Evolutionary conservation across 116 monocot species (phyloP), one percentile per base, ranked within the genome.

Genomic region (Papilionanthe hybrid): DNA sequence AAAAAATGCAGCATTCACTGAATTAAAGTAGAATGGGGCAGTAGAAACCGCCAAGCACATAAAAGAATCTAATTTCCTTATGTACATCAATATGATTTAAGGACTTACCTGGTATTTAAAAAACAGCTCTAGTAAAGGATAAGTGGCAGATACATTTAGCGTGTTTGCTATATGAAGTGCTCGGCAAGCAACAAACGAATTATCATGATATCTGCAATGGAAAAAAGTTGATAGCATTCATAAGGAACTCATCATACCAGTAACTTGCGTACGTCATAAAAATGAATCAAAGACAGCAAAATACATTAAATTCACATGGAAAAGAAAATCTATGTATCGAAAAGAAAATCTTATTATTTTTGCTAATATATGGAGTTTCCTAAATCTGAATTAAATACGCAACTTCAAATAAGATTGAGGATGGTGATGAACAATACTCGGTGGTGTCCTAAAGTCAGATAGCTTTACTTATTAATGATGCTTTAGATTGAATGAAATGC

Each of bases 161-260:
- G 71, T 87, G 81, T 90, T 86, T 45, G 89, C 89, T 72, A 90
- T 88, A 77, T 94, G 94, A 85, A 94, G 91, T 13, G 89, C 88
- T 50, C 94, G 94, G n/a, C 88, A 88, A 1, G 89, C 81, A 41
- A 83, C 60, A 57, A 82, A 91, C 29, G 94, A 68, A 74, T 90
- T 90, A 69, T 85, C 85, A 78, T 94, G 91, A 73, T 89, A 91
- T 23, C 94, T 94, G 86, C 76, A 83, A 50, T 76, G 75, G 3
- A 58, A 48, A 20, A 73, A 55, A 7, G 43, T 25, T 22, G 45
- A 17, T 75, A 73, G 73, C 15, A 9, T 28, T 73, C 43, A 73
- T 75, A 28, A 49, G 10, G 22, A 49, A 50, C 27, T 75, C 47
- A 20, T 48, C 44, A 73, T 44, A 44, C 20, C 73, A 37, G 18